Evolutionary conservation across 192 early-diverging fungal genomes (phyloP).

Genomic region (Coemansia sp.): DNA sequence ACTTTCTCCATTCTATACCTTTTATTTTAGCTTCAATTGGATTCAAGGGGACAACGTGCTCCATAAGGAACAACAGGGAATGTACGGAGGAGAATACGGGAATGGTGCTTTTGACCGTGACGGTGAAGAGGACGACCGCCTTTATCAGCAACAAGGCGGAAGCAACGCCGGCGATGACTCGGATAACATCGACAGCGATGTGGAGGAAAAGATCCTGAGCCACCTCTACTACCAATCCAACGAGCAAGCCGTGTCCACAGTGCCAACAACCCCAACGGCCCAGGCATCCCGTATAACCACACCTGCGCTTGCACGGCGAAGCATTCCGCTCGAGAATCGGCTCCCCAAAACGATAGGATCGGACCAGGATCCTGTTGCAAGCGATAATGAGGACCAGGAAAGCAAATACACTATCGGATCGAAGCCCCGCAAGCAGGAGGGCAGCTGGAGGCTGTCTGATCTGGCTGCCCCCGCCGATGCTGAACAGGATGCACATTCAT

Average conservation of each 20-base stretch:
- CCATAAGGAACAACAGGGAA: background rate
- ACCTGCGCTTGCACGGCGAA: constrained; percentile 2
- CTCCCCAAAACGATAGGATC: background rate
- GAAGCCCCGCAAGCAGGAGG: constrained; percentile 1
- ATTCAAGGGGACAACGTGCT: background rate
- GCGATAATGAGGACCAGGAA: constrained; percentile 16
- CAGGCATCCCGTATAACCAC: background rate
- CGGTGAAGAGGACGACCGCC: background rate
- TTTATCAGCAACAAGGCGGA: background rate
- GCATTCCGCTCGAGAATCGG: background rate
- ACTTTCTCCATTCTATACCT: background rate
- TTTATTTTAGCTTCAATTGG: background rate
- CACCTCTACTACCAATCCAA: constrained; percentile 45
- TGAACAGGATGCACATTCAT: constrained; percentile 2
- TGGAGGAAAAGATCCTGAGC: constrained; percentile 46
- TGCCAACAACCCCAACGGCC: background rate
- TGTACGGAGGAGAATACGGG: background rate
- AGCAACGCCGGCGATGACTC: constrained; percentile 17
- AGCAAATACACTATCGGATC: constrained; percentile 41
- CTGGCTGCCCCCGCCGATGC: background rate
- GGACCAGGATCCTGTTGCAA: background rate
- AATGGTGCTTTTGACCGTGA: background rate
- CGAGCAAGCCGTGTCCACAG: constrained; percentile 9
- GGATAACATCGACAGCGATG: constrained; percentile 45
- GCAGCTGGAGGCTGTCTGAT: background rate